Conservation (phyloP, 1,284 basidiomycete genomes). For the Moesziomyces globuligerus region DNA sequence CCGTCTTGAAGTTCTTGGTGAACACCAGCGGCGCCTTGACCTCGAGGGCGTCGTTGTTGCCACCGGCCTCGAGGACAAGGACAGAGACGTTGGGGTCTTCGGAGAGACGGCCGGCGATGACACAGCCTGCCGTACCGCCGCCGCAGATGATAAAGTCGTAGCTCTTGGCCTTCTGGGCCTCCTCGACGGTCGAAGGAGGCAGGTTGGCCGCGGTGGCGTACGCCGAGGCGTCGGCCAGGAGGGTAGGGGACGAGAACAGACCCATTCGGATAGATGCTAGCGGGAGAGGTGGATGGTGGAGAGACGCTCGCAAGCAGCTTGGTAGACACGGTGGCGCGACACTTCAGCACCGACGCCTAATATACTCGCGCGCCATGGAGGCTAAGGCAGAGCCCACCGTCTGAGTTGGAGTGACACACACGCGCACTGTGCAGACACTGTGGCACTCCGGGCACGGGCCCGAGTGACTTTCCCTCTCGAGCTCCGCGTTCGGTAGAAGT, state of each 20-base stretch:
- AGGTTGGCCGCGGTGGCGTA: slow-evolving; percentile 42
- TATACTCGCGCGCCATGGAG: too few species aligned
- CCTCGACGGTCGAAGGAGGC: slow-evolving; percentile 31
- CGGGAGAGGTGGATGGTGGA: neutral
- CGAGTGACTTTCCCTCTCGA: too few species aligned
- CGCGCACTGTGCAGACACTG: too few species aligned
- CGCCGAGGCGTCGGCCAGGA: slow-evolving; percentile 25
- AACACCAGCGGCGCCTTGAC: slow-evolving; percentile 51
- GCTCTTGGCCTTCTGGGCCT: slow-evolving; percentile 37
- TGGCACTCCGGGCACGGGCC: too few species aligned
- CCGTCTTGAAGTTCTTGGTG: slow-evolving; percentile 52
- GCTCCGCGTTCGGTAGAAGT: too few species aligned
- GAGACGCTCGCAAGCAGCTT: neutral
- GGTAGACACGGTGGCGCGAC: neutral
- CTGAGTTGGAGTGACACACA: too few species aligned
- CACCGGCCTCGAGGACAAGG: slow-evolving; percentile 56
- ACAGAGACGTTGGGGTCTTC: slow-evolving; percentile 52
- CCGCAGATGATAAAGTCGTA: slow-evolving; percentile 58
- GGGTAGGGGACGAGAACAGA: slow-evolving; percentile 34
- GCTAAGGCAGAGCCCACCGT: too few species aligned
- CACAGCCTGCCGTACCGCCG: slow-evolving; percentile 57
- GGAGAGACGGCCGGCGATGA: slow-evolving; percentile 50
- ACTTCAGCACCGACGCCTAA: too few species aligned
- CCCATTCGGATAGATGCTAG: slow-evolving; percentile 26
- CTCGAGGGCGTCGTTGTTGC: slow-evolving; percentile 47